Conservation (phyloP, 495 filamentous ascomycete genomes). For the Hapsidospora chrysogenum region DNA sequence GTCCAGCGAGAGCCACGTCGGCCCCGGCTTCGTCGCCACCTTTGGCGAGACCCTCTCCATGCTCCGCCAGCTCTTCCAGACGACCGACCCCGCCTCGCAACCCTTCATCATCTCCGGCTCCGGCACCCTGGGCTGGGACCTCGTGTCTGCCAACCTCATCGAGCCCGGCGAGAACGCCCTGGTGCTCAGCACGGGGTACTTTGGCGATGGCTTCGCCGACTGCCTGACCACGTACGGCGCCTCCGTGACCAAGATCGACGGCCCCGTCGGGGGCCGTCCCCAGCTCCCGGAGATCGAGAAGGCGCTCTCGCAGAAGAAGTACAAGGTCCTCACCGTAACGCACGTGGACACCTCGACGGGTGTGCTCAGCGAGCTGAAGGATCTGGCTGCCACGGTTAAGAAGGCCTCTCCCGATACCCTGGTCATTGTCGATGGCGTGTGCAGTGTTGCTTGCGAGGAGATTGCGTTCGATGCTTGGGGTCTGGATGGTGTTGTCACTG, state of each 20-base stretch:
- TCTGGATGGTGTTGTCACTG: constrained; percentile 83
- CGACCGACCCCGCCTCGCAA: constrained; percentile 61
- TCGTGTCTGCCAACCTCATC: constrained; percentile 78
- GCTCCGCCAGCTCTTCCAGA: constrained; percentile 87
- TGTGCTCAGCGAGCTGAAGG: constrained; percentile 78
- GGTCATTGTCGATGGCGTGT: constrained; percentile 87
- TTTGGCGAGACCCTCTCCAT: constrained; percentile 83
- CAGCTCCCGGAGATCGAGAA: constrained; percentile 72
- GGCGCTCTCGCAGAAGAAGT: constrained; percentile 71
- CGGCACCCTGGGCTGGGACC: constrained; percentile 90
- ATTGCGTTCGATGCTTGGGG: constrained; percentile 91
- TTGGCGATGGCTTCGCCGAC: constrained; percentile 85
- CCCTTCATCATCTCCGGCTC: constrained; percentile 89
- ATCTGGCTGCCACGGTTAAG: constrained; percentile 64
- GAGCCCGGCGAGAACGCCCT: constrained; percentile 81
- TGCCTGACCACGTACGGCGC: constrained; percentile 85
- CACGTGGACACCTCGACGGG: constrained; percentile 97
- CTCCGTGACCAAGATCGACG: constrained; percentile 74
- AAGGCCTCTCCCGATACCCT: constrained; percentile 79
- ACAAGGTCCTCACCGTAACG: constrained; percentile 85
- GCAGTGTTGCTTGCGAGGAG: constrained; percentile 90
- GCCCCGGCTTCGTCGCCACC: constrained; percentile 66
- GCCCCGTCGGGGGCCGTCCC: constrained; percentile 77
- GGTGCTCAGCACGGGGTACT: constrained; percentile 92
- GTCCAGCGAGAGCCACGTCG: constrained; percentile 82